Percentiles rank a stretch among this genome's conserved stretches.
Conservation (phyloP, 805 yeast genomes). For the Nakazawaea peltata region DNA sequence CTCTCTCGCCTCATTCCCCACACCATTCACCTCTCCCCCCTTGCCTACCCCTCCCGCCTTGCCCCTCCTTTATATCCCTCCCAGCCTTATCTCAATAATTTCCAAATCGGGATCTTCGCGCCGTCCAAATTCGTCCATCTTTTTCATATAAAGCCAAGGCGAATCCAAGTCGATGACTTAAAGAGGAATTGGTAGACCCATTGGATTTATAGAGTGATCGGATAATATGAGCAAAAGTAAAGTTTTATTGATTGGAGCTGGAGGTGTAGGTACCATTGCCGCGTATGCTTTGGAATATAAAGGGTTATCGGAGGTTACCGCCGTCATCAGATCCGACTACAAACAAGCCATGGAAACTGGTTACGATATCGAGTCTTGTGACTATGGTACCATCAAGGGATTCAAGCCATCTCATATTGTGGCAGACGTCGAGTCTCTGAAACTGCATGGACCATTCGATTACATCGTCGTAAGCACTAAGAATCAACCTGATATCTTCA, state of each 20-base stretch:
- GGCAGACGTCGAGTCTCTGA: conserved; percentile 38
- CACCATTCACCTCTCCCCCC: too few species aligned
- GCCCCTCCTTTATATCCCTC: too few species aligned
- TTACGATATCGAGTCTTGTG: conserved; percentile 49
- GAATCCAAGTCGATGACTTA: too few species aligned
- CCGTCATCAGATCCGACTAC: conserved; percentile 62
- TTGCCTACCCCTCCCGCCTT: too few species aligned
- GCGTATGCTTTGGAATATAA: conserved; percentile 51
- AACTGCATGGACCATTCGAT: conserved; percentile 35
- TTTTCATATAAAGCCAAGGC: too few species aligned
- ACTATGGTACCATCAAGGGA: conserved; percentile 45
- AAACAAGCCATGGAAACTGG: conserved; percentile 44
- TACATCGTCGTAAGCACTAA: conserved; percentile 55
- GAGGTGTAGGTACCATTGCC: conserved; percentile 80
- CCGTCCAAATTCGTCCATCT: too few species aligned
- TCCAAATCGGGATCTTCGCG: too few species aligned
- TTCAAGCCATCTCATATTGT: conserved; percentile 47
- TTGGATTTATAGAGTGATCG: too few species aligned
- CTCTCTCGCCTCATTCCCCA: too few species aligned
- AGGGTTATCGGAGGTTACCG: conserved; percentile 44
- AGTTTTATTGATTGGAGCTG: conserved; percentile 67
- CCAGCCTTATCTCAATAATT: too few species aligned
- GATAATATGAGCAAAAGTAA: conserved; percentile 16
- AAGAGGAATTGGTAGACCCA: too few species aligned
- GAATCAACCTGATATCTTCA: conserved; percentile 55